phyloP scores from a whole-genome alignment of 441 rosid genomes.

The Gossypium lobatum region DNA sequence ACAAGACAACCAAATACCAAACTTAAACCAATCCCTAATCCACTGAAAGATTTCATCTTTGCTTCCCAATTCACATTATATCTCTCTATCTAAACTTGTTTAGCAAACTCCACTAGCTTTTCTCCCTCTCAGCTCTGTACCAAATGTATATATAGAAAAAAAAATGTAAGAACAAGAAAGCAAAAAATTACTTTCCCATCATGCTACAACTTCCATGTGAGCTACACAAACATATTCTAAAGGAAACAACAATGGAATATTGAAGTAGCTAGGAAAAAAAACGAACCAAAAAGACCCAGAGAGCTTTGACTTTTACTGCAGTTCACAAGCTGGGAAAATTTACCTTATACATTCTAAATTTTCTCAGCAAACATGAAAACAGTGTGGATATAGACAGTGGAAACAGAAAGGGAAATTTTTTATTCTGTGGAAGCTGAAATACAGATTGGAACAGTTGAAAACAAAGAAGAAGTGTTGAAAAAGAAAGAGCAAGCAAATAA shows the following conservation, averaged over 20 bases:
- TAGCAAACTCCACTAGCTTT: not conserved
- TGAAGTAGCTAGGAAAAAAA: not conserved
- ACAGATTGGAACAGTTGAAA: not conserved
- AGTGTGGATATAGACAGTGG: not conserved
- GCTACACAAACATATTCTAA: not conserved
- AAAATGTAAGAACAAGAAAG: not conserved
- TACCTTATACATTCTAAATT: not conserved
- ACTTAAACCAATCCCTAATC: conserved; percentile 66
- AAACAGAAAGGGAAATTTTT: not conserved
- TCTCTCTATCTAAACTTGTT: conserved; percentile 19
- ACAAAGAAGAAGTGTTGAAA: not conserved
- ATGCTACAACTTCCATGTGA: not conserved
- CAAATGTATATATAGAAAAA: not conserved
- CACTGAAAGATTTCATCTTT: conserved; percentile 54
- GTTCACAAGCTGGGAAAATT: conserved; percentile 21
- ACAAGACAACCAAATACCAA: conserved; percentile 69
- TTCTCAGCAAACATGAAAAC: conserved; percentile 2
- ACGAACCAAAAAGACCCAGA: not conserved
- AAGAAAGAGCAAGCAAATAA: not conserved
- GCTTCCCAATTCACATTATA: conserved; percentile 46
- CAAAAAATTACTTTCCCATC: not conserved
- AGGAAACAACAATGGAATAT: not conserved
- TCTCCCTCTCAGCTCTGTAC: conserved; percentile 4
- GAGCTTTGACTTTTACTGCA: conserved; percentile 21
- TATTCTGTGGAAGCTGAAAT: not conserved